Evolutionary conservation across 1,284 basidiomycete genomes (phyloP), one percentile per base, ranked within the genome.

Genomic region (Ustilago shanxiensis): DNA sequence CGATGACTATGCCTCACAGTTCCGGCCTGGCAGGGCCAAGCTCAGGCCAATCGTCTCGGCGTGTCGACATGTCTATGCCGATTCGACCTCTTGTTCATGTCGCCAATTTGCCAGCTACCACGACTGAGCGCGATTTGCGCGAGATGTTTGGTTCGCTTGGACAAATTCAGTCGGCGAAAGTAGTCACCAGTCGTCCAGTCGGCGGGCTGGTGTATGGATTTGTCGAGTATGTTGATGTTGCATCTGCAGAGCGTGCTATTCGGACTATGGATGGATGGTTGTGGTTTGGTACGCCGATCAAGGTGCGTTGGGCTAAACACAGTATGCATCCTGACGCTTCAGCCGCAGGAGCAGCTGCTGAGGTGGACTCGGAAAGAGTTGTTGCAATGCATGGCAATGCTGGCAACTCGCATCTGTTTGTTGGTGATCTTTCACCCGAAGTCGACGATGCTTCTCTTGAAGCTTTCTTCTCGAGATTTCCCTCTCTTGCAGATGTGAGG

Each of bases 161-260:
- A 45, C 92, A 93, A 69, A 95, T 98, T 74, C 93, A 95, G 87
- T 93, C 94, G 83, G 95, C 97, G 87, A 98, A 98, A 91, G 98
- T 99, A 87, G 97, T 99, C 86, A 93, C 95, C 87, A 63, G 66
- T 33, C 72, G 72, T 28, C 37, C 58, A 28, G 95, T 97, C 86
- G 95, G 94, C 67, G 95, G 95, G 65, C 92, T 96, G 87, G 98
- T 97, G 89, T 99, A 98, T 86, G 96, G 96, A 80, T 98, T 96
- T 87, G 95, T 97, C 87, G 95, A 96, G 88, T 97, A 95, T 54
- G 76, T 66, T 29, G 95, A 98, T 87, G 95, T 98, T 93, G 92
- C 94, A 72, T 93, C 94, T 35, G 96, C 96, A 35, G 96, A 99
- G 88, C 96, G 95, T 64, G 96, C 96, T 22, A 89, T 98, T 50